phyloP scores from a whole-genome alignment of 768 basidiomycete genomes.

The Zangia roseola region DNA sequence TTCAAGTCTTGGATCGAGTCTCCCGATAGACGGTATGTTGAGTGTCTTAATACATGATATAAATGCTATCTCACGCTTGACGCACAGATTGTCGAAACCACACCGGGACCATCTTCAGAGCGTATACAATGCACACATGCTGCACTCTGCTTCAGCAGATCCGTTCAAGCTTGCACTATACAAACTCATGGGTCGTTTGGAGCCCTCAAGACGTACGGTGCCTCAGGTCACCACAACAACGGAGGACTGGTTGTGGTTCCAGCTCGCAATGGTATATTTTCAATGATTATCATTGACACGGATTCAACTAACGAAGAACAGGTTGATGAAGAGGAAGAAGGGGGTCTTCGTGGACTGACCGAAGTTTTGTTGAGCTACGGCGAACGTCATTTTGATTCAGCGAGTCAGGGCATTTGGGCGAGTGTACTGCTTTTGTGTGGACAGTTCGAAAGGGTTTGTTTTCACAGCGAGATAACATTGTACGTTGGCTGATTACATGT shows the following conservation, averaged over 20 bases:
- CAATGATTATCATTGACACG: neutral
- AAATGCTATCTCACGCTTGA: conserved; percentile 2
- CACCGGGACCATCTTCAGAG: conserved; percentile 80
- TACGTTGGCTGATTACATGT: neutral
- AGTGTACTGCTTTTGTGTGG: conserved; percentile 87
- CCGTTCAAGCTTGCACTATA: conserved; percentile 96
- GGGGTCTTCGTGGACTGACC: conserved; percentile 67
- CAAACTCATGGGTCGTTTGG: conserved; percentile 92
- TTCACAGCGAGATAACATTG: neutral
- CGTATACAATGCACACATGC: conserved; percentile 83
- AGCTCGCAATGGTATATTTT: conserved; percentile 70
- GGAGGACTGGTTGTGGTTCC: conserved; percentile 99
- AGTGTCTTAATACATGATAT: neutral
- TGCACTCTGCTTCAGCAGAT: conserved; percentile 84
- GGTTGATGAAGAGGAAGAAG: conserved; percentile 82
- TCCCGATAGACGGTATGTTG: conserved; percentile 66
- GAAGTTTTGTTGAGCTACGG: conserved; percentile 79
- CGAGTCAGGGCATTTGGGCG: conserved; percentile 72
- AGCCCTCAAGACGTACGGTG: conserved; percentile 75
- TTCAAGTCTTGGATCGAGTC: conserved; percentile 85
- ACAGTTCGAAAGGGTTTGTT: conserved; percentile 85
- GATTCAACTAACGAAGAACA: conserved; percentile 24
- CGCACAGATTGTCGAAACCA: conserved; percentile 59
- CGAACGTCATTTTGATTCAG: conserved; percentile 75
- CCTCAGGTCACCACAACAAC: conserved; percentile 86